Conservation (phyloP, 2,329 filamentous ascomycete species). For the Ceratocystiopsis sp. region DNA sequence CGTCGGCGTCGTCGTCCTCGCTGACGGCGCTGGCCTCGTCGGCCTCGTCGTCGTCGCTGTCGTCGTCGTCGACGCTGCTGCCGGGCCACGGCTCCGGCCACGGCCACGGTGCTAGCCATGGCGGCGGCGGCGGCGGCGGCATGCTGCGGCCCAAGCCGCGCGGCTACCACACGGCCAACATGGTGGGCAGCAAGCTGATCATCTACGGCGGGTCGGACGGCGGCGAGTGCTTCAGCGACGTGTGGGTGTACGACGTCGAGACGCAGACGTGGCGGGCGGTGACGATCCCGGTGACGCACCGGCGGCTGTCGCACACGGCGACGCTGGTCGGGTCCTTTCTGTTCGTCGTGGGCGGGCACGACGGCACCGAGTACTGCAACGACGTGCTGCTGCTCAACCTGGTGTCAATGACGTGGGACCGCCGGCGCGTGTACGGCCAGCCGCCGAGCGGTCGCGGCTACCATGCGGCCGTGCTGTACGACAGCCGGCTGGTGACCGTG, state of each 20-base stretch:
- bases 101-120: not conserved
- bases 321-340: constrained; percentile 54
- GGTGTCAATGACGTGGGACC: constrained; percentile 60
- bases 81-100: not conserved
- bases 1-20: not conserved
- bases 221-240: constrained; percentile 55
- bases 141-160: constrained; percentile 38
- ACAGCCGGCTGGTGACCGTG: constrained; percentile 45
- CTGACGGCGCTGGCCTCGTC: no score
- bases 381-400: constrained; percentile 53
- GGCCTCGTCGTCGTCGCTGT: not conserved
- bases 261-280: constrained; percentile 41
- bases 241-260: constrained; percentile 57
- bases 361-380: constrained; percentile 52
- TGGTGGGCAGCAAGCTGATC: constrained; percentile 56
- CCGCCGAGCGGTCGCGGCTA: constrained; percentile 48
- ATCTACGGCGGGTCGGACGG: constrained; percentile 55
- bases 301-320: constrained; percentile 49
- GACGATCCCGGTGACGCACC: constrained; percentile 40
- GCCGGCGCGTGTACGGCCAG: constrained; percentile 44
- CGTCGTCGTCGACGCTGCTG: not conserved
- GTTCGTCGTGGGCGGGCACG: constrained; percentile 53
- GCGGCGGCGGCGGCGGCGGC: constrained; percentile 14
- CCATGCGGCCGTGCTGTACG: constrained; percentile 48
- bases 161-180: constrained; percentile 57